Base-by-base conservation (phyloP, 2,329 filamentous ascomycete species). In the Alternaria panax region DNA sequence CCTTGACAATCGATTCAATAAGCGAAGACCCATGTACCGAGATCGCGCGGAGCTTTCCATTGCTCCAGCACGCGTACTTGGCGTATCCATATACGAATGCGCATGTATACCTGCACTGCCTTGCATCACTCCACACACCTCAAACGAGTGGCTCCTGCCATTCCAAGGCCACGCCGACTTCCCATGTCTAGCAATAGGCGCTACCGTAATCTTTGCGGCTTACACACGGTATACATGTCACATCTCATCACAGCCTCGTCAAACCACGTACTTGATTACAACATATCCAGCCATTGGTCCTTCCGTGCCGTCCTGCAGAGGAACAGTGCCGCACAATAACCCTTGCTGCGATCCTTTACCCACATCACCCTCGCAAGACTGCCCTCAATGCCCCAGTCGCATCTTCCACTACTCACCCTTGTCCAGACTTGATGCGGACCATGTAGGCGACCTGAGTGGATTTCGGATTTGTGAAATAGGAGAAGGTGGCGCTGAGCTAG, bases 391-490 rank as follows among this genome's bases (percentile, higher is more conserved):
- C 36, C 52, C 42, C 27, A 18, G 43, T 24, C 42, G 30, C 34
- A 36, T 30, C 28, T 12, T 41, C 46, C 28, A 41, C 51, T 36
- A 40, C 16, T 30, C 54, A 30, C 57, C 59, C 46, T 51, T 54
- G 32, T 64, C 50, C 20, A 66, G 34, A 40, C 59, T 62, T 5
- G 56, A 64, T 24, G 62, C 53, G 24, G 62, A 46, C 12, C 57
- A 64, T 30, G 48, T 62, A 22, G 50, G 42, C 24, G 51, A 57
- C 46, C 40, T 25, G n/a, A 43, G 20, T 28, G 51, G 48, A 12
- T 30, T 42, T 38, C 47, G 32, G 18, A 55, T 32, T 43, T n/a
- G 12, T 32, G 41, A 36, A 8, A 36, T 27, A 51, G 40, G 36
- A 16, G 48, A 54, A 7, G 18, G 43, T 42, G 48, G 41, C 22